These are phyloP conservation scores for Plenodomus tracheiphilus DNA, from an alignment of 2,329 filamentous ascomycete genomes.

Conservation along the genomic window DNA sequence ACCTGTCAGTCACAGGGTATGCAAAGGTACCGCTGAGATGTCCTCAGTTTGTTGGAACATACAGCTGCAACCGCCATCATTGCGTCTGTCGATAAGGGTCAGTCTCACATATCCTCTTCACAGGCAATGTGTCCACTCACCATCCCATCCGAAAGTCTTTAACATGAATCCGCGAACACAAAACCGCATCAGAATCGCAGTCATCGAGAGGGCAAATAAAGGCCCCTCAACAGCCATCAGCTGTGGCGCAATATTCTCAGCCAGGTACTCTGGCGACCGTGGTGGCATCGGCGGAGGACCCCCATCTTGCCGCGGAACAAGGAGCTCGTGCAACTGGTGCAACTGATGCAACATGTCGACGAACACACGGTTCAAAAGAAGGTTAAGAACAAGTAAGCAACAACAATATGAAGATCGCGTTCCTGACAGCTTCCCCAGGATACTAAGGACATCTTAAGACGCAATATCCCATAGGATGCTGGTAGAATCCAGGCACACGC, in stretches of 20 bases:
- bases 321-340: constrained; percentile 2
- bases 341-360: constrained; percentile 7
- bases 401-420: neutral
- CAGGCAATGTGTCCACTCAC: constrained; percentile 4
- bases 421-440: constrained; percentile 1
- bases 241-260: constrained; percentile 41
- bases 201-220: constrained; percentile 40
- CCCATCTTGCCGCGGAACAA: constrained; percentile 11
- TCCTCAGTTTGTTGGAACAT: constrained; percentile 1
- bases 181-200: constrained; percentile 17
- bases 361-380: neutral
- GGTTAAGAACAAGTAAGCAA: neutral
- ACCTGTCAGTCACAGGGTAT: too few species aligned
- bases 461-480: neutral
- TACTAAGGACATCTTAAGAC: constrained; percentile 1
- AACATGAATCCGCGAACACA: constrained; percentile 25
- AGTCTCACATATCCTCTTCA: constrained; percentile 3
- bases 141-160: constrained; percentile 27
- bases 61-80: constrained; percentile 38
- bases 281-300: constrained; percentile 9
- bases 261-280: constrained; percentile 35
- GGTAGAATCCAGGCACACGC: constrained; percentile 4
- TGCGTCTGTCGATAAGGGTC: constrained; percentile 32
- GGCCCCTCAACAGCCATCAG: constrained; percentile 47
- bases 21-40: too few species aligned